Base-by-base conservation (phyloP, 192 early-diverging fungal species). In the Podila horticola region DNA sequence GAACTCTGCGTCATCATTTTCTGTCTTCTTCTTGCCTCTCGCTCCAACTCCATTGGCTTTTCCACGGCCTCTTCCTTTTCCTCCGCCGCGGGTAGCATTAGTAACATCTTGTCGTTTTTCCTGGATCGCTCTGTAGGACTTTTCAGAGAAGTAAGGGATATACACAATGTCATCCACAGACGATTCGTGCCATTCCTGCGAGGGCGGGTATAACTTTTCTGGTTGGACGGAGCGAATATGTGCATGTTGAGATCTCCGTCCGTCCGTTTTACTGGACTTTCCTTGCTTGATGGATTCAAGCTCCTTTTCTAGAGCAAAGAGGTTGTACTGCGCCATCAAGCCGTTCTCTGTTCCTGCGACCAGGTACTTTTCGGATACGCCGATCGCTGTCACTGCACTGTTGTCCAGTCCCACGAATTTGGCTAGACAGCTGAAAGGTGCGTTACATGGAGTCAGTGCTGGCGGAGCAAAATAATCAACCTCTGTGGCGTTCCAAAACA, bases 181-280 rank as follows among this genome's bases (percentile, higher is more conserved):
- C 2, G 84, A 84, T 29, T 85, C 84, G 62, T 88, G 87, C 85
- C 85, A 88, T 59, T 86, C 87, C 30, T 75, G 66, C 2, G 84
- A 79, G 17, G 58, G 48, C 66, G 85, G 85, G 58, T 77, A 88
- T 49, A 75, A 66, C 28, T 26, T 67, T 29, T 79, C 59, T 13
- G 71, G 75, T 29, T 62, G 48, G 52, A 69, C 66, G 4, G 4
- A 24, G 24, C 24, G n/a, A 0, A 55, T 0, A 6, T 55, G 52
- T 2, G n/a, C 5, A 4, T 55, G 20, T 58, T 11, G 36, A 17
- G 13, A 51, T 26, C 28, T 48, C 66, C 9, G 48, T 72, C 10
- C 57, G 60, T 7, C 38, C 24, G 9, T 41, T 22, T 28, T 60
- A 17, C 34, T 61, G 62, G 6, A 26, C 60, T 20, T 11, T 45